Evolutionary conservation across 331 rosid genomes (phyloP), one percentile per base, ranked within the genome.

Genomic region (Stylosanthes scabra): DNA sequence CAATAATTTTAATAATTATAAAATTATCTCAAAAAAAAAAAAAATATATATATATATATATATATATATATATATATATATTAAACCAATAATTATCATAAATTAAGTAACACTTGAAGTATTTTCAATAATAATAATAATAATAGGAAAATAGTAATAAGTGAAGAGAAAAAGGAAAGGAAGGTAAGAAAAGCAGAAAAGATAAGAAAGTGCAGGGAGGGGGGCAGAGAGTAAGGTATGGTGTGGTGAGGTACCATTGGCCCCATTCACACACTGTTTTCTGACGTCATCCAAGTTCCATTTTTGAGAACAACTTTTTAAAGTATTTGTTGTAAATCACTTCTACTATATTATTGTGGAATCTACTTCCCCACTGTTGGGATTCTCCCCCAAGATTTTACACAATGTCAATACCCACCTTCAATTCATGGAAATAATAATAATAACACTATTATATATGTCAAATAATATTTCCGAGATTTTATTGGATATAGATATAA

Each of bases 381-480:
- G 94, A 90, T 92, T 90, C 98, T 88, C 83, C 78, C 83, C 57
- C 76, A 66, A 88, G 91, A 90, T 90, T 83, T 90, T 86, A 74
- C 80, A 13, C 10, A 63, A 66, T 59, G 63, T 60, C n/a, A 46
- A 34, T 34, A 34, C 39, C 39, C 39, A 34, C 39, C 39, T 34
- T 0, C 39, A 4, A 14, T 31, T 79, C 70, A 73, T 78, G 71
- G 76, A 79, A 78, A 69, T 80, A 27, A 37, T 40, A 29, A 34
- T 34, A 34, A 34, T 34, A 34, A 34, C 5, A 34, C 3, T 34
- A 34, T 20, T 20, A 34, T 34, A 31, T 31, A 31, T n/a, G n/a
- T n/a, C n/a, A 34, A 31, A 34, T 34, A 34, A 34, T 34, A 34
- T 20, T n/a, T n/a, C n/a, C 1, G 1, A 20, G 25, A n/a, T n/a